Conservation (phyloP, 768 basidiomycete genomes). For the Aureoboletus auriporus region DNA sequence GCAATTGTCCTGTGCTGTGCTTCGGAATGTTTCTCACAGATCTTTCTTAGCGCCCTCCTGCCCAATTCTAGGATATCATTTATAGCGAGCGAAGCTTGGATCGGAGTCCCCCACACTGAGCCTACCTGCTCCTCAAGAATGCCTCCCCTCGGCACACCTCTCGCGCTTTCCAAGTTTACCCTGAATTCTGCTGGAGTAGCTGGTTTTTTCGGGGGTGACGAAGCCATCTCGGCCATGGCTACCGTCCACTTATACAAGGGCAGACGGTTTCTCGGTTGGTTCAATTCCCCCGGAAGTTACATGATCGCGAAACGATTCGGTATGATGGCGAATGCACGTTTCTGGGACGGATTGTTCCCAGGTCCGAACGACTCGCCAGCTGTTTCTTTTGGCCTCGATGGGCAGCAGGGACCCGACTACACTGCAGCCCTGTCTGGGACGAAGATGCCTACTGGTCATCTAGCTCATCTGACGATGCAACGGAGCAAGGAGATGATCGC, state of each 20-base stretch:
- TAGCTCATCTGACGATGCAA: constrained; percentile 25
- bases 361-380: constrained; percentile 23
- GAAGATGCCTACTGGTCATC: constrained; percentile 23
- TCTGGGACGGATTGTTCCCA: constrained; percentile 34
- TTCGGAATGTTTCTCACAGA: background rate
- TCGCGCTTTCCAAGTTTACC: constrained; percentile 7
- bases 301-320: constrained; percentile 31
- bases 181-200: constrained; percentile 31
- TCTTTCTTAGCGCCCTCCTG: background rate
- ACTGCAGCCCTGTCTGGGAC: constrained; percentile 29
- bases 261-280: constrained; percentile 33
- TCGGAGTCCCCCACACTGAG: background rate
- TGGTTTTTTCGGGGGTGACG: constrained; percentile 35
- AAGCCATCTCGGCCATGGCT: constrained; percentile 34
- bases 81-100: too few relatives aligned
- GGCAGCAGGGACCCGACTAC: constrained; percentile 27
- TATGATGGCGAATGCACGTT: constrained; percentile 24
- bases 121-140: background rate
- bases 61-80: too few relatives aligned
- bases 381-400: constrained; percentile 27
- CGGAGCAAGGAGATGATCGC: background rate
- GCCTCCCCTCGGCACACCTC: constrained; percentile 11
- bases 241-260: constrained; percentile 29
- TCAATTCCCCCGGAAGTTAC: constrained; percentile 34
- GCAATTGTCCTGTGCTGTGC: background rate